Conservation (phyloP, 2,329 filamentous ascomycete species). For the Fusarium anthophilum region DNA sequence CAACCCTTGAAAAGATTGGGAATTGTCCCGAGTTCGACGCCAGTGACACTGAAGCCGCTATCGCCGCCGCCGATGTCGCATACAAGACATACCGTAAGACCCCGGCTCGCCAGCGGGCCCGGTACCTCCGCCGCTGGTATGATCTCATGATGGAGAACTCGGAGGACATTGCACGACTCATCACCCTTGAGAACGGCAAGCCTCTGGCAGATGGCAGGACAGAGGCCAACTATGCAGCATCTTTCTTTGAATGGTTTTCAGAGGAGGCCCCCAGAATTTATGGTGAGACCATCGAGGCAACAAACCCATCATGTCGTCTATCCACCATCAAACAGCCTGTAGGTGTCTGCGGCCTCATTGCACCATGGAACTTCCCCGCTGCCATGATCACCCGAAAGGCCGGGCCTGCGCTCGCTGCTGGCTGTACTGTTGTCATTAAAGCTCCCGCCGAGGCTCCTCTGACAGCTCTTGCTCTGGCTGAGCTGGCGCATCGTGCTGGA, state of each 20-base stretch:
- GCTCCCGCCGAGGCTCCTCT: slow-evolving; percentile 90
- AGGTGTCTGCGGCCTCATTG: slow-evolving; percentile 49
- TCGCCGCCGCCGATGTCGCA: slow-evolving; percentile 69
- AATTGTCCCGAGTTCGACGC: slow-evolving; percentile 77
- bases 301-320: slow-evolving; percentile 65
- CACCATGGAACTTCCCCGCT: slow-evolving; percentile 66
- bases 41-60: slow-evolving; percentile 74
- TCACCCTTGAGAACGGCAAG: slow-evolving; percentile 79
- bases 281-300: slow-evolving; percentile 61
- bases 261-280: slow-evolving; percentile 67
- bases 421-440: slow-evolving; percentile 84
- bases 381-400: slow-evolving; percentile 62
- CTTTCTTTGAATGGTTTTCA: slow-evolving; percentile 71
- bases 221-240: slow-evolving; percentile 67
- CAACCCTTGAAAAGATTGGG: slow-evolving; percentile 73
- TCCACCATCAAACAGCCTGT: slow-evolving; percentile 47
- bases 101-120: slow-evolving; percentile 67
- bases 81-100: slow-evolving; percentile 69
- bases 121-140: slow-evolving; percentile 71
- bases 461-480: slow-evolving; percentile 84
- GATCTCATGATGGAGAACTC: slow-evolving; percentile 72
- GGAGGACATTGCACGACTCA: slow-evolving; percentile 72
- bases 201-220: slow-evolving; percentile 68
- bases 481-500: slow-evolving; percentile 83
- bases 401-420: slow-evolving; percentile 70